Evolutionary conservation across 23 red algal genomes (phyloP).

Genomic region (Gracilariopsis chorda): DNA sequence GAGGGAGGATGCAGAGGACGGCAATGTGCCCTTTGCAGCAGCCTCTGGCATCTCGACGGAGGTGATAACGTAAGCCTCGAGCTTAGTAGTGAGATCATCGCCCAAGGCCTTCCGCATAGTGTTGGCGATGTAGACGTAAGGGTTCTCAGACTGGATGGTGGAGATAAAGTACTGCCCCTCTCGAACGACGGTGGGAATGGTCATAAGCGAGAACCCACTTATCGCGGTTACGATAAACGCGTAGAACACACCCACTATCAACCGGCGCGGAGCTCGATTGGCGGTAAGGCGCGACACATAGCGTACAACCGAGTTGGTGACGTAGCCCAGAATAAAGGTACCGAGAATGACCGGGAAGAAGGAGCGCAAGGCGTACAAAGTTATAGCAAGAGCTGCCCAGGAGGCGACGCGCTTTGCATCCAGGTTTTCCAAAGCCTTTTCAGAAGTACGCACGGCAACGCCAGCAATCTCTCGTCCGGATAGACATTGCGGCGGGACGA

Average conservation of each 20-base stretch:
- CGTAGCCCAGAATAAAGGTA: constrained; percentile 92
- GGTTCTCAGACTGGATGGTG: constrained; percentile 86
- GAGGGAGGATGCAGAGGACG: neutral
- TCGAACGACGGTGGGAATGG: constrained; percentile 85
- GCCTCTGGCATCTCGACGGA: constrained; percentile 43
- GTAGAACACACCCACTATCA: constrained; percentile 80
- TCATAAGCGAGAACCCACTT: constrained; percentile 68
- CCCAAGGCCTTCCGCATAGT: constrained; percentile 82
- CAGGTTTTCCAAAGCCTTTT: constrained; percentile 7
- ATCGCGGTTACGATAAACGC: constrained; percentile 80
- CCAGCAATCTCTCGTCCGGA: constrained; percentile 33
- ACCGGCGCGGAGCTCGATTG: constrained; percentile 51
- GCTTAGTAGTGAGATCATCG: constrained; percentile 83
- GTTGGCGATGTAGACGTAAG: constrained; percentile 94
- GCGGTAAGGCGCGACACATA: constrained; percentile 28
- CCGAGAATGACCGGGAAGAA: constrained; percentile 91
- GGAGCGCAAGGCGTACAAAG: constrained; percentile 65
- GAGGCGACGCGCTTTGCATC: constrained; percentile 66
- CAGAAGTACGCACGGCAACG: constrained; percentile 31
- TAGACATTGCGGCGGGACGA: constrained; percentile 4
- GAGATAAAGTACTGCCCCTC: constrained; percentile 93
- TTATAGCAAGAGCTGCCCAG: constrained; percentile 50
- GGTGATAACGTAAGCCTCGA: constrained; percentile 85
- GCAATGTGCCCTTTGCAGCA: constrained; percentile 24
- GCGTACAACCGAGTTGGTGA: constrained; percentile 76